Percentiles rank a stretch among this genome's conserved stretches.
phyloP scores from a whole-genome alignment of 805 yeast genomes.

The Hanseniaspora thailandica region DNA sequence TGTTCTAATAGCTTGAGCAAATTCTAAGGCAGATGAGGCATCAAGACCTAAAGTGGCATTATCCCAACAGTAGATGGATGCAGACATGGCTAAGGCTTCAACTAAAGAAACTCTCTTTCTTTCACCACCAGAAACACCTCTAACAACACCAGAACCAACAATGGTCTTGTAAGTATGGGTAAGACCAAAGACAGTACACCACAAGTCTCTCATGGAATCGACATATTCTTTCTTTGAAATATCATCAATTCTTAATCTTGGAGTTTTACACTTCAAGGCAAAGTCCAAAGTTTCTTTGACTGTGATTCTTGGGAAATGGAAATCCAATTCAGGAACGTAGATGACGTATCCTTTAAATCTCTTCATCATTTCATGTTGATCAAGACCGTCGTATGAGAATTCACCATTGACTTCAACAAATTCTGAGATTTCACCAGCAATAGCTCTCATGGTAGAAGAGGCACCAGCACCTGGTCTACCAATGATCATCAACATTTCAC shows the following conservation, averaged over 20 bases:
- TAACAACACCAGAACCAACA: conserved; percentile 55
- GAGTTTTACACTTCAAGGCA: conserved; percentile 41
- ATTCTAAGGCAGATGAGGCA: conserved; percentile 59
- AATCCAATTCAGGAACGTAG: conserved; percentile 42
- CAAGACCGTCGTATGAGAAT: conserved; percentile 40
- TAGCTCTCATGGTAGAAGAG: conserved; percentile 40
- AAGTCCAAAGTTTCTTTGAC: conserved; percentile 42
- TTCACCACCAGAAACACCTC: conserved; percentile 67
- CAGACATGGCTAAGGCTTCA: conserved; percentile 46
- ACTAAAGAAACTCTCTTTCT: conserved; percentile 61
- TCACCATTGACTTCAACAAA: conserved; percentile 31
- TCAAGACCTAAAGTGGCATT: conserved; percentile 63
- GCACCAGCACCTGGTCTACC: conserved; percentile 59
- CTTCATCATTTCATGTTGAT: conserved; percentile 37
- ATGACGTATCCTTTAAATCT: conserved; percentile 38
- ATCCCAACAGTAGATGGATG: conserved; percentile 51
- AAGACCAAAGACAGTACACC: conserved; percentile 41
- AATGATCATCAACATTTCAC: conserved; percentile 42
- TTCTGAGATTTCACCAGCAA: conserved; percentile 37
- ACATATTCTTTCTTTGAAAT: conserved; percentile 33
- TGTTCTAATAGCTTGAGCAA: conserved; percentile 46
- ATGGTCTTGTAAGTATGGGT: conserved; percentile 50
- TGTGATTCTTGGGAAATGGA: conserved; percentile 41
- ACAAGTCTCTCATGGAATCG: conserved; percentile 30
- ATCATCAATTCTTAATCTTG: conserved; percentile 34